Conservation (phyloP, 257 asterid genomes). For the Solanum infundibuliforme region DNA sequence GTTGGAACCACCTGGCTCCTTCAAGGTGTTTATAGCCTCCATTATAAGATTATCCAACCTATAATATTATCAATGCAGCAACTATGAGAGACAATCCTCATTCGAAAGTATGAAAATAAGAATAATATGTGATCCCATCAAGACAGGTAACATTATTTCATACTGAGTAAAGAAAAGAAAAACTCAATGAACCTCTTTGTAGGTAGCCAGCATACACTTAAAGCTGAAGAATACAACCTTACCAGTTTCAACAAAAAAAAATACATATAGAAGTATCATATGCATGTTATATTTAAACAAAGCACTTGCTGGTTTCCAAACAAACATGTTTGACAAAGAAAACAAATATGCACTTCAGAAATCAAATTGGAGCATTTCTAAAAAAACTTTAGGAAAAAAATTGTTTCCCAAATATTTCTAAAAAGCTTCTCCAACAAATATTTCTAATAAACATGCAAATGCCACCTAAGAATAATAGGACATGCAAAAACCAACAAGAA, state of each 20-base stretch:
- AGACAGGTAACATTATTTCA: neutral
- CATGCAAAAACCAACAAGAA: neutral
- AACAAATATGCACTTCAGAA: neutral
- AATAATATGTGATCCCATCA: neutral
- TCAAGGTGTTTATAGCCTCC: slow-evolving; percentile 80
- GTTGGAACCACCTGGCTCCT: slow-evolving; percentile 82
- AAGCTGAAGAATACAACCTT: neutral
- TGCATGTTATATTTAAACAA: neutral
- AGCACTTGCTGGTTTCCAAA: neutral
- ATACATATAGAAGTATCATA: neutral
- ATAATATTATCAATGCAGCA: neutral
- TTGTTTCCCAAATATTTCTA: neutral
- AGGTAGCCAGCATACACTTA: neutral
- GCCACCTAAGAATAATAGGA: neutral
- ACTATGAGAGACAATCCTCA: neutral
- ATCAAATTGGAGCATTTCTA: neutral
- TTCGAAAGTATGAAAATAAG: neutral
- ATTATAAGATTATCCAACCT: slow-evolving; percentile 90
- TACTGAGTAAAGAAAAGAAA: neutral
- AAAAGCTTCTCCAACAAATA: neutral
- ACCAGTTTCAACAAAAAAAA: neutral
- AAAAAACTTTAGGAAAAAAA: neutral
- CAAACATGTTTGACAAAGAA: neutral
- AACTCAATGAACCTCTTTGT: neutral
- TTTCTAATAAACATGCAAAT: neutral